A percentile compares a stretch with the other conserved stretches of the same genome.
phyloP scores from a whole-genome alignment of 2,329 filamentous ascomycete species.

The Monosporascus ibericus region DNA sequence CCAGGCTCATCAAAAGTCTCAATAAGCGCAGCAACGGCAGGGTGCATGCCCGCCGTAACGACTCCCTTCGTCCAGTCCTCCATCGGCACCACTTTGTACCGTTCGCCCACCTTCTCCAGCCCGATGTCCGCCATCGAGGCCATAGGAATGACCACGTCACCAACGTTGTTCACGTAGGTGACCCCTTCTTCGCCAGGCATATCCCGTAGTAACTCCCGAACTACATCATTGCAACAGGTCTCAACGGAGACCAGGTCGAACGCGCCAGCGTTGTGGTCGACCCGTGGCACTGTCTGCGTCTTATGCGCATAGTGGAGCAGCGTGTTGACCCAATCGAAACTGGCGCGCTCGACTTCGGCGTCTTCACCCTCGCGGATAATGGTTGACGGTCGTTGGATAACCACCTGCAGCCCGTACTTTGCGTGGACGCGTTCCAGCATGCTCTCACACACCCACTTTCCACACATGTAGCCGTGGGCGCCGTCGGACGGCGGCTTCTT shows the following conservation, averaged over 20 bases:
- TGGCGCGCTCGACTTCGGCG: conserved; percentile 30
- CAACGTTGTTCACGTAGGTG: conserved; percentile 1
- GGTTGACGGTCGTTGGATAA: conserved; percentile 12
- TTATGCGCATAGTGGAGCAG: conserved; percentile 22
- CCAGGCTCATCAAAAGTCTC: conserved; percentile 2
- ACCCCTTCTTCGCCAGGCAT: neutral
- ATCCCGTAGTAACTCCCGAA: neutral
- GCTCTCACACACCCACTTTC: conserved; percentile 28
- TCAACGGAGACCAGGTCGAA: conserved; percentile 20
- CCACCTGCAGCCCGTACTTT: conserved; percentile 1
- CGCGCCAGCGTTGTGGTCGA: conserved; percentile 2
- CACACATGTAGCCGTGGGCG: conserved; percentile 23
- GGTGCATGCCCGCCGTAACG: conserved; percentile 3
- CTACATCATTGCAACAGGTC: conserved; percentile 22
- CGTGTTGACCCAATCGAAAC: conserved; percentile 61
- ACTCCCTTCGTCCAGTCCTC: conserved; percentile 2
- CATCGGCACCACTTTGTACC: neutral
- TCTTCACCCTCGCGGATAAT: conserved; percentile 10
- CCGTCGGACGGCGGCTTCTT: conserved; percentile 1
- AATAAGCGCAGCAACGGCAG: conserved; percentile 6
- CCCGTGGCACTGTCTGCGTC: conserved; percentile 19
- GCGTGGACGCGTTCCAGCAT: conserved; percentile 20
- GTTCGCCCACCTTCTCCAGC: neutral
- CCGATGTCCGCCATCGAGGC: neutral
- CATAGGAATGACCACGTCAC: neutral